A percentile compares a stretch with the other conserved stretches of the same genome.
Conservation (phyloP, 2,329 filamentous ascomycete species). For the Ceratocystis variospora region DNA sequence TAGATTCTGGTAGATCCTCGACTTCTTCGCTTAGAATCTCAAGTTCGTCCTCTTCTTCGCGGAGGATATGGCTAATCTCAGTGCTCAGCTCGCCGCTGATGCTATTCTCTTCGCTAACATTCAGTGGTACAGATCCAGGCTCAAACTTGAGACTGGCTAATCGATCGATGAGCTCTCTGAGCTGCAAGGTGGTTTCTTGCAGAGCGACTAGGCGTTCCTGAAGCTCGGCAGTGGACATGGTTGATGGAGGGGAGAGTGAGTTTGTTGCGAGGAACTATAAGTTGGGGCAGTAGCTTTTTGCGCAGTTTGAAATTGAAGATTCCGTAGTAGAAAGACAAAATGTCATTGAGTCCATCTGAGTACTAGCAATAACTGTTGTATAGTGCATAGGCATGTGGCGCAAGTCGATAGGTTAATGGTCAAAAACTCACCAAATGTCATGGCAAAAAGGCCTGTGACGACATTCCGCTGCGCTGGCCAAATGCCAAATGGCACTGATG, state of each 20-base stretch:
- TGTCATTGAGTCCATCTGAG: not conserved
- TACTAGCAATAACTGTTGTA: not conserved
- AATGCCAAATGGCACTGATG: not conserved
- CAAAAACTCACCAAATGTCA: not conserved
- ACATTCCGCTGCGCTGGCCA: conserved; percentile 16
- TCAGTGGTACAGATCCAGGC: conserved; percentile 42
- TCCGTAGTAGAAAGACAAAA: not conserved
- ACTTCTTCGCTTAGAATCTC: conserved; percentile 69
- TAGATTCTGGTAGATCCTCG: conserved; percentile 45
- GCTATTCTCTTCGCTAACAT: conserved; percentile 36
- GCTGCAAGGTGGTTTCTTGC: conserved; percentile 47
- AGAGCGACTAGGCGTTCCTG: conserved; percentile 45
- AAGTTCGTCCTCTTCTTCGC: conserved; percentile 69
- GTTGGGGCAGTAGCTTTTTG: not conserved
- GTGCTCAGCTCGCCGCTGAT: conserved; percentile 57
- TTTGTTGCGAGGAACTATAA: not conserved
- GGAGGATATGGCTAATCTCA: conserved; percentile 67
- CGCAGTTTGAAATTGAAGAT: not conserved
- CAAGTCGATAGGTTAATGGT: not conserved
- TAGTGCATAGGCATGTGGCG: not conserved
- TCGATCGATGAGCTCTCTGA: conserved; percentile 45
- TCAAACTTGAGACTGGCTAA: conserved; percentile 45
- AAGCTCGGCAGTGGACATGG: conserved; percentile 47
- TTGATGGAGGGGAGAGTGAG: not conserved
- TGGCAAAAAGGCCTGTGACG: conserved; percentile 5